Evolutionary conservation across 202 grass and related monocot genomes (phyloP).

Genomic region (Setaria italica): DNA sequence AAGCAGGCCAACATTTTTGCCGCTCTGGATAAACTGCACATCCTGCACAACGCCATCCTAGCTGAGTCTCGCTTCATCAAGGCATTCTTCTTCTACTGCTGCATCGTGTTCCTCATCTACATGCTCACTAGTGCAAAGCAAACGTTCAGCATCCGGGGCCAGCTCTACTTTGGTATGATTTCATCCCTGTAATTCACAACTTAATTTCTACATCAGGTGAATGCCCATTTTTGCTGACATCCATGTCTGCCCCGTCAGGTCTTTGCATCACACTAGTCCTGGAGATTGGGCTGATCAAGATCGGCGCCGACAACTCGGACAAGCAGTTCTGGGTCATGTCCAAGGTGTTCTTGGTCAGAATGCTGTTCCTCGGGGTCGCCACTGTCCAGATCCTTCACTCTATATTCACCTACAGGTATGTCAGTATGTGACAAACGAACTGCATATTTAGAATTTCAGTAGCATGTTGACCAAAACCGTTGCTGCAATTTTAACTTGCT

Average conservation of each 20-base stretch:
- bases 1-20: constrained; percentile 95
- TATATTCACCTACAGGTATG: constrained; percentile 84
- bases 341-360: constrained; percentile 77
- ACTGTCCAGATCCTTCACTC: constrained; percentile 50
- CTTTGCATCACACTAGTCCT: constrained; percentile 74
- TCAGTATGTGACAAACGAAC: neutral
- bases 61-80: constrained; percentile 90
- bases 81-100: constrained; percentile 94
- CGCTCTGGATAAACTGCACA: constrained; percentile 84
- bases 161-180: constrained; percentile 72
- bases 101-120: constrained; percentile 87
- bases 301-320: constrained; percentile 59
- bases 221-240: neutral
- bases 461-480: neutral
- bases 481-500: neutral
- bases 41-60: constrained; percentile 79
- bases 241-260: constrained; percentile 35
- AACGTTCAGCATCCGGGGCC: constrained; percentile 77
- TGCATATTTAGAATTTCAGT: neutral
- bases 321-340: constrained; percentile 77
- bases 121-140: constrained; percentile 96
- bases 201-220: neutral
- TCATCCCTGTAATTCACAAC: neutral
- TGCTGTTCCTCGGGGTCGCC: constrained; percentile 57
- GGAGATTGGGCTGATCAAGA: constrained; percentile 69